A percentile compares a stretch with the other conserved stretches of the same genome.
These are phyloP conservation scores for Sclerotinia nivalis DNA, from an alignment of 2,329 filamentous ascomycete genomes.

Conservation along the genomic window DNA sequence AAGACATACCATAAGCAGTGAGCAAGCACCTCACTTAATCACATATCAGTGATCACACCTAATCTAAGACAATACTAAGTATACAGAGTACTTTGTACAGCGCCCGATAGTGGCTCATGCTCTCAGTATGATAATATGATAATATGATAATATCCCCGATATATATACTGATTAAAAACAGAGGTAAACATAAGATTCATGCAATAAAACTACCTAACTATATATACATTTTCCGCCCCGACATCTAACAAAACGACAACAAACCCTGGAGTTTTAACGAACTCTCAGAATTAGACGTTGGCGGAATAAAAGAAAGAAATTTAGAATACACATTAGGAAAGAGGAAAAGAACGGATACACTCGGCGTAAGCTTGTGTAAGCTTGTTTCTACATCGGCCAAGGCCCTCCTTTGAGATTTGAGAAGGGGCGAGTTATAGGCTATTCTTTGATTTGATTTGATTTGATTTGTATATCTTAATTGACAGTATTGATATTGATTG, in stretches of 20 bases:
- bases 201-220: too few species aligned
- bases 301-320: neutral
- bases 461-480: neutral
- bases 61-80: neutral
- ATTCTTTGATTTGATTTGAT: conserved; percentile 2
- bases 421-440: neutral
- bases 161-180: neutral
- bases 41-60: neutral
- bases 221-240: neutral
- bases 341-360: neutral
- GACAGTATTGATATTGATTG: neutral
- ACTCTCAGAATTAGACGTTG: neutral
- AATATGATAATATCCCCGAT: neutral
- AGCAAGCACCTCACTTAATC: neutral
- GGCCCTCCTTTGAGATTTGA: conserved; percentile 3
- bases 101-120: conserved; percentile 6
- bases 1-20: neutral
- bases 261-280: neutral
- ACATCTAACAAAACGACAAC: neutral
- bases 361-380: conserved; percentile 11
- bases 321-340: neutral
- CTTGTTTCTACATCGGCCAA: conserved; percentile 12
- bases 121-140: neutral
- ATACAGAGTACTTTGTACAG: neutral
- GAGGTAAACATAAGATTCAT: too few species aligned